Evolutionary conservation across 768 basidiomycete species (phyloP).

Genomic region (Mycena albidolilacea): DNA sequence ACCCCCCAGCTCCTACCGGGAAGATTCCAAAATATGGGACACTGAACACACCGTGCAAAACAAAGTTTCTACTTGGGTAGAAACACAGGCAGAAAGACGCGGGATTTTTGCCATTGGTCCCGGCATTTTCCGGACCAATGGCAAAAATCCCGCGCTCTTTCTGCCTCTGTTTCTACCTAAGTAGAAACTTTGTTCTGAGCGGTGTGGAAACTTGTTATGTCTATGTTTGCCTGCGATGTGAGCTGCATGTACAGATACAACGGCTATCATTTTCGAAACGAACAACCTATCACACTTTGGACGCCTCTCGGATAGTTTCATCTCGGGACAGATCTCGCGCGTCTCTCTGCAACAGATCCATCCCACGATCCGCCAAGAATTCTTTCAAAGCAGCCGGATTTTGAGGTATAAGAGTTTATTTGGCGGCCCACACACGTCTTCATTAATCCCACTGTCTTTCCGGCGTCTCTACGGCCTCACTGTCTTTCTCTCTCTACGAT

Average conservation of each 20-base stretch:
- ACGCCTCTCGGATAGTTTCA: slow-evolving; percentile 25
- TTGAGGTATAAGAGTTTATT: slow-evolving; percentile 31
- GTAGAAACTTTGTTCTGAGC: no score
- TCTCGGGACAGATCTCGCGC: slow-evolving; percentile 28
- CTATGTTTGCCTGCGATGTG: slow-evolving; percentile 25
- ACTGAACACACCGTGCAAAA: no score
- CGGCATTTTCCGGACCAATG: no score
- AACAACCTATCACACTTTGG: slow-evolving; percentile 29
- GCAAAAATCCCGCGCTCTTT: no score
- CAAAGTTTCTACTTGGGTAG: no score
- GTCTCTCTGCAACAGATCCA: slow-evolving; percentile 23
- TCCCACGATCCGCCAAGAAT: slow-evolving; percentile 21
- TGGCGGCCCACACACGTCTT: slow-evolving; percentile 27
- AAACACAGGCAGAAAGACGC: no score
- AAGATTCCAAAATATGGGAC: slow-evolving; percentile 20
- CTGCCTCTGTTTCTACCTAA: no score
- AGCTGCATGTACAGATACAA: slow-evolving; percentile 18
- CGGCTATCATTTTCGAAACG: slow-evolving; percentile 30
- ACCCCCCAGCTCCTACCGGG: slow-evolving; percentile 14
- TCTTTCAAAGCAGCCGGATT: slow-evolving; percentile 22
- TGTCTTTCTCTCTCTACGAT: slow-evolving; percentile 23
- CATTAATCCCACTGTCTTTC: slow-evolving; percentile 31
- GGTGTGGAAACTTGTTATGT: slow-evolving; percentile 21
- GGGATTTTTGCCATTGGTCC: no score
- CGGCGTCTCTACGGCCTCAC: slow-evolving; percentile 21